These are phyloP conservation scores for Daedaleopsis nitida DNA, from an alignment of 768 basidiomycete genomes.

Conservation along the genomic window DNA sequence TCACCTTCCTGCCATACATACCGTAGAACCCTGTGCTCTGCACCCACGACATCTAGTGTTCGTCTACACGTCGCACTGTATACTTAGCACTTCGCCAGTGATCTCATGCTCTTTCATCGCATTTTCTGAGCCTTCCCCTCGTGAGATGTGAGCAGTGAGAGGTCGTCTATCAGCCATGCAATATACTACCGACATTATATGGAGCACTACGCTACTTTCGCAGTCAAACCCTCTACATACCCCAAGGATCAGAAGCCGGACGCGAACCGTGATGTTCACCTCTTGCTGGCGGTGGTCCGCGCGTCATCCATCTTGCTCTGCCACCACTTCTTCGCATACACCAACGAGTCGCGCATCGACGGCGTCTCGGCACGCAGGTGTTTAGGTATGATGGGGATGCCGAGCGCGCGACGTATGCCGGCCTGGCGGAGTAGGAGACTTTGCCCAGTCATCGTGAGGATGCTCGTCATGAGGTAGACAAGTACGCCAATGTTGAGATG, in stretches of 20 bases:
- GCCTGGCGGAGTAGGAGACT: constrained; percentile 45
- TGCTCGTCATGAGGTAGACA: constrained; percentile 58
- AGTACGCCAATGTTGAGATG: constrained; percentile 64
- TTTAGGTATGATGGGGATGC: constrained; percentile 32
- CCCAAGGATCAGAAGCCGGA: not conserved
- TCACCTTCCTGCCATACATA: constrained; percentile 11
- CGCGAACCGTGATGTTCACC: not conserved
- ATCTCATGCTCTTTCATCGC: not conserved
- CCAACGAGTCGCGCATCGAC: constrained; percentile 28
- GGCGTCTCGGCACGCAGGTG: constrained; percentile 27
- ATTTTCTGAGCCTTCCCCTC: not conserved
- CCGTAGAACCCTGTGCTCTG: constrained; percentile 13
- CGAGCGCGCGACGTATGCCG: constrained; percentile 41
- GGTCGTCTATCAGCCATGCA: constrained; percentile 7
- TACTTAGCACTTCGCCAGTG: constrained; percentile 7
- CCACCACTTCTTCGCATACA: constrained; percentile 23
- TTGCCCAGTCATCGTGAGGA: constrained; percentile 48
- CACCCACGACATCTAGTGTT: constrained; percentile 3
- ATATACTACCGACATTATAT: constrained; percentile 9
- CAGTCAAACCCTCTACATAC: not conserved
- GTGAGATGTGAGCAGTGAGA: constrained; percentile 1
- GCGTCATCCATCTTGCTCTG: constrained; percentile 17
- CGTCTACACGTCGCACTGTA: constrained; percentile 12
- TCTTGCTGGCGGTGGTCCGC: not conserved
- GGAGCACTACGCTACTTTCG: constrained; percentile 17